phyloP scores from a whole-genome alignment of 345 rosid genomes.

The Murraya koenigii region DNA sequence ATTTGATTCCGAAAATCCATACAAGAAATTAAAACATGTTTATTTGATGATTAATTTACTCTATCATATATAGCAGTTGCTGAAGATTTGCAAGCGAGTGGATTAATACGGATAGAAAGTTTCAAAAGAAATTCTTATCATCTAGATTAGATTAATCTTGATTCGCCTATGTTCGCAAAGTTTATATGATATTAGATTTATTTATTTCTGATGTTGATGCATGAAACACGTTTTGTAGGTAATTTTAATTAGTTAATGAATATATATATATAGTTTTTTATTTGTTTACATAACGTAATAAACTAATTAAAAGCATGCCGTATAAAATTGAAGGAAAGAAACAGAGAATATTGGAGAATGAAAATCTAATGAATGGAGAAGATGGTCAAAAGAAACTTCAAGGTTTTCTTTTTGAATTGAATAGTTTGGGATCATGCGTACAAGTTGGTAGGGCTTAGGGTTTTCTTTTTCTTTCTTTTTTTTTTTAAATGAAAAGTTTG shows the following conservation, averaged over 20 bases:
- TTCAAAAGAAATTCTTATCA: background rate
- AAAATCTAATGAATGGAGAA: background rate
- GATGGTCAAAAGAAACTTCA: background rate
- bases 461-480: background rate
- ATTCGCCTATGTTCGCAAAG: background rate
- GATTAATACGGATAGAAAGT: background rate
- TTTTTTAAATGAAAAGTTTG: background rate
- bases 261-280: background rate
- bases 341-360: background rate
- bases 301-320: background rate
- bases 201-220: background rate
- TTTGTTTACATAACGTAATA: background rate
- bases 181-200: background rate
- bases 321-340: background rate
- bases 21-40: background rate
- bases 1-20: background rate
- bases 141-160: background rate
- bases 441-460: background rate
- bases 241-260: background rate
- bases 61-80: background rate
- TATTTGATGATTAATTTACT: background rate
- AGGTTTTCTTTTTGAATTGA: background rate
- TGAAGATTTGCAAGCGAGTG: background rate
- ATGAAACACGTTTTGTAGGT: conserved; percentile 5
- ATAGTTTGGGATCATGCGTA: background rate